Conservation (phyloP, 345 rosid species). For the Acer saccharum region DNA sequence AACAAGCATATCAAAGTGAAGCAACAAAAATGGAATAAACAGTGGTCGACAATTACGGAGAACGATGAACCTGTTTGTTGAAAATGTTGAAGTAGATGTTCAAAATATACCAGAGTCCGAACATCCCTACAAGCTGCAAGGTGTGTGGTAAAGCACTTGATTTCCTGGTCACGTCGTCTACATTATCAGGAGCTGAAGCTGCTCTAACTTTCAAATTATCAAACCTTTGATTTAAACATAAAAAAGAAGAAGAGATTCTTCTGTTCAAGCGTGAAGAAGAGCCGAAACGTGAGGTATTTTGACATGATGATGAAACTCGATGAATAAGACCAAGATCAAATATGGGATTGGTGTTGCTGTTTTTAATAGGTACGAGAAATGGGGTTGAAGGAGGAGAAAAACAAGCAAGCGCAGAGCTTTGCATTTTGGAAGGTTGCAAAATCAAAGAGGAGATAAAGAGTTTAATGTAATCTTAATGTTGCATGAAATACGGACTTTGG, state of each 20-base stretch:
- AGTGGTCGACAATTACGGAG: neutral
- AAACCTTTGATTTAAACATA: slow-evolving; percentile 17
- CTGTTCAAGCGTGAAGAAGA: slow-evolving; percentile 9
- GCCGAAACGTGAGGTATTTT: neutral
- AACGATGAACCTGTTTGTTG: slow-evolving; percentile 64
- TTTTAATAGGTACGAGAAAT: slow-evolving; percentile 24
- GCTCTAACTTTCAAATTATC: slow-evolving; percentile 42
- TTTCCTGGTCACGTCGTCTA: slow-evolving; percentile 23
- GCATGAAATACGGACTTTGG: slow-evolving; percentile 10
- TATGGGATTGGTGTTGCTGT: neutral
- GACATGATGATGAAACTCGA: slow-evolving; percentile 14
- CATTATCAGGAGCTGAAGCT: slow-evolving; percentile 45
- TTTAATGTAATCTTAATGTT: slow-evolving; percentile 2
- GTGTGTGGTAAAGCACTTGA: slow-evolving; percentile 26
- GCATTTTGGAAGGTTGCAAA: slow-evolving; percentile 29
- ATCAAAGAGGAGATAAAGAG: neutral
- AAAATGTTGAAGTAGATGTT: slow-evolving; percentile 76
- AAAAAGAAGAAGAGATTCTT: slow-evolving; percentile 18
- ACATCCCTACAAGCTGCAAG: slow-evolving; percentile 55
- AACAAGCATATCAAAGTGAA: neutral
- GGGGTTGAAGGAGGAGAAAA: slow-evolving; percentile 30
- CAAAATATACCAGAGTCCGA: slow-evolving; percentile 67
- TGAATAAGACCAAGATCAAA: neutral
- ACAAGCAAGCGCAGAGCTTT: slow-evolving; percentile 19
- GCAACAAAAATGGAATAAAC: no score